Evolutionary conservation across 768 basidiomycete genomes (phyloP).

Genomic region (Boletus tylopilopsis): DNA sequence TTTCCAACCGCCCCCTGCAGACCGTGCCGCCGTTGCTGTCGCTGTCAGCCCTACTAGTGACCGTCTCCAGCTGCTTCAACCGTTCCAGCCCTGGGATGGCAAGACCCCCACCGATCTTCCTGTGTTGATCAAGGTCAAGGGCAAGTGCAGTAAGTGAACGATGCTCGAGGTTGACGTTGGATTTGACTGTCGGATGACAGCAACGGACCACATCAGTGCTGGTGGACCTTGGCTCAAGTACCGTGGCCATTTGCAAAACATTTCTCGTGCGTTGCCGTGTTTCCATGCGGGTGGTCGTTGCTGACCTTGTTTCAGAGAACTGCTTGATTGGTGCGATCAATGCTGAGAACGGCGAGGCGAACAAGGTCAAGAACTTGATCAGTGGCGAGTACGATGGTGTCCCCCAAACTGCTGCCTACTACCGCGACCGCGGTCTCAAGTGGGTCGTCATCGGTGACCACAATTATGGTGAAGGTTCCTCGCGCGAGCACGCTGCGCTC

Average conservation of each 20-base stretch:
- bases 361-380: conserved; percentile 88
- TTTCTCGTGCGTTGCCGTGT: conserved; percentile 63
- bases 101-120: conserved; percentile 88
- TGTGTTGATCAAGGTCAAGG: conserved; percentile 95
- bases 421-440: conserved; percentile 86
- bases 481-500: conserved; percentile 95
- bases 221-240: conserved; percentile 99
- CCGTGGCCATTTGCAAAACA: conserved; percentile 98
- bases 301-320: conserved; percentile 58
- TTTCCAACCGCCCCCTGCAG: conserved; percentile 89
- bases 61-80: conserved; percentile 85
- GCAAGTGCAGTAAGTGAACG: conserved; percentile 88
- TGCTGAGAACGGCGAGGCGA: conserved; percentile 91
- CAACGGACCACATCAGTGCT: conserved; percentile 94
- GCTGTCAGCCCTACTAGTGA: conserved; percentile 82
- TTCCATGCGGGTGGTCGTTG: not conserved
- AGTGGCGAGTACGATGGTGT: conserved; percentile 86
- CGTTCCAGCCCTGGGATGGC: conserved; percentile 92
- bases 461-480: conserved; percentile 98
- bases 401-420: conserved; percentile 80
- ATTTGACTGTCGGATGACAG: conserved; percentile 27
- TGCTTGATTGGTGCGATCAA: conserved; percentile 98
- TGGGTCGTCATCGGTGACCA: conserved; percentile 97
- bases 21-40: conserved; percentile 81
- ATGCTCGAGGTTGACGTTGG: not conserved